phyloP scores from a whole-genome alignment of 305 asterid species.

The Fraxinus platypoda region DNA sequence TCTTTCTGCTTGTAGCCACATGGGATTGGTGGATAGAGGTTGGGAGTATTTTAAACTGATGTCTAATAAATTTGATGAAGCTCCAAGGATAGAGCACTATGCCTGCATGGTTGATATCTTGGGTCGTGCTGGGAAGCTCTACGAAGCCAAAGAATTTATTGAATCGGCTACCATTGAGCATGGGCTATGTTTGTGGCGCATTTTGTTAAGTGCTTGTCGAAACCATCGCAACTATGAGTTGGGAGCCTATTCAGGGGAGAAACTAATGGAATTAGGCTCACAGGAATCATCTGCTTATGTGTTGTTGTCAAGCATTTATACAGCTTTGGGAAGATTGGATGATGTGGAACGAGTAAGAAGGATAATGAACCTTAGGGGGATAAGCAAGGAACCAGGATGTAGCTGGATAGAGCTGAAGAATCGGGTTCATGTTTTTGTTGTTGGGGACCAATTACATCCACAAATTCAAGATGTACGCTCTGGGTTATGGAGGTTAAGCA shows the following conservation, averaged over 20 bases:
- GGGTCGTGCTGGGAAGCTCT: slow-evolving; percentile 83
- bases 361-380: slow-evolving; percentile 63
- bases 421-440: slow-evolving; percentile 79
- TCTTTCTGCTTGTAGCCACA: slow-evolving; percentile 84
- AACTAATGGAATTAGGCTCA: slow-evolving; percentile 69
- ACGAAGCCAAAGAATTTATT: slow-evolving; percentile 67
- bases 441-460: slow-evolving; percentile 70
- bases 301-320: slow-evolving; percentile 73
- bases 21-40: slow-evolving; percentile 73
- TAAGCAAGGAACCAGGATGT: slow-evolving; percentile 86
- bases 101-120: slow-evolving; percentile 90
- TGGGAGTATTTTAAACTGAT: slow-evolving; percentile 57
- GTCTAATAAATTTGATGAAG: slow-evolving; percentile 46
- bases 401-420: slow-evolving; percentile 91
- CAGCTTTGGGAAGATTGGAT: slow-evolving; percentile 59
- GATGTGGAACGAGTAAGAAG: slow-evolving; percentile 69
- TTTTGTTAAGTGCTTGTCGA: slow-evolving; percentile 68
- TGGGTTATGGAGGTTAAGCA: slow-evolving; percentile 46
- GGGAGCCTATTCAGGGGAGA: slow-evolving; percentile 89
- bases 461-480: slow-evolving; percentile 47
- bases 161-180: slow-evolving; percentile 62
- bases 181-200: slow-evolving; percentile 76
- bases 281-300: slow-evolving; percentile 82
- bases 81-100: slow-evolving; percentile 65
- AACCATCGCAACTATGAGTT: slow-evolving; percentile 66